Evolutionary conservation across 148 eudicot species (phyloP).

Genomic region (Rhododendron molle): DNA sequence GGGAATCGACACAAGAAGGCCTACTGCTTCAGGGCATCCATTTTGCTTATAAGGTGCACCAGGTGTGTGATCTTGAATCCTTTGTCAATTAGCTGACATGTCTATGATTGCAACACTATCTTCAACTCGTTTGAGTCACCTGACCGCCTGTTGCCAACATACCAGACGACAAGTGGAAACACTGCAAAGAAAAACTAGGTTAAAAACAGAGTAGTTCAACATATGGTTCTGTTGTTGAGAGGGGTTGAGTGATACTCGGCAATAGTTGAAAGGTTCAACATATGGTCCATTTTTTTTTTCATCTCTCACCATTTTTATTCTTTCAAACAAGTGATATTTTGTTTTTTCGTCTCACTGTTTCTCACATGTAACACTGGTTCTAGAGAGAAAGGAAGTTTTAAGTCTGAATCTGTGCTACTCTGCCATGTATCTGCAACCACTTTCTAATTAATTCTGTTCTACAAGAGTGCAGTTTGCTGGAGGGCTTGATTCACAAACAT

Average conservation of each 20-base stretch:
- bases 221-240: background rate
- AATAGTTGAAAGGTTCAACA: background rate
- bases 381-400: background rate
- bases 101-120: no score
- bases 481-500: conserved; percentile 27
- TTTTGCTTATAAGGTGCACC: conserved; percentile 28
- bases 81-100: background rate
- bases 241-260: background rate
- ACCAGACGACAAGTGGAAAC: background rate
- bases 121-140: background rate
- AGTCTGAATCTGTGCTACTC: background rate
- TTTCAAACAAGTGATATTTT: background rate
- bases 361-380: background rate
- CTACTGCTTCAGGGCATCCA: conserved; percentile 27
- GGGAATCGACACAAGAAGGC: conserved; percentile 32
- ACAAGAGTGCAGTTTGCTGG: conserved; percentile 22
- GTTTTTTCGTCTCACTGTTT: background rate
- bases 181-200: background rate
- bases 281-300: background rate
- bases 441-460: background rate
- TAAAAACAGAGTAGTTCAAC: background rate
- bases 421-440: background rate
- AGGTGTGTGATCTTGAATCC: conserved; percentile 13
- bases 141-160: background rate
- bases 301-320: background rate